Evolutionary conservation across 495 filamentous ascomycete species (phyloP).

Genomic region (Aspergillus steynii): DNA sequence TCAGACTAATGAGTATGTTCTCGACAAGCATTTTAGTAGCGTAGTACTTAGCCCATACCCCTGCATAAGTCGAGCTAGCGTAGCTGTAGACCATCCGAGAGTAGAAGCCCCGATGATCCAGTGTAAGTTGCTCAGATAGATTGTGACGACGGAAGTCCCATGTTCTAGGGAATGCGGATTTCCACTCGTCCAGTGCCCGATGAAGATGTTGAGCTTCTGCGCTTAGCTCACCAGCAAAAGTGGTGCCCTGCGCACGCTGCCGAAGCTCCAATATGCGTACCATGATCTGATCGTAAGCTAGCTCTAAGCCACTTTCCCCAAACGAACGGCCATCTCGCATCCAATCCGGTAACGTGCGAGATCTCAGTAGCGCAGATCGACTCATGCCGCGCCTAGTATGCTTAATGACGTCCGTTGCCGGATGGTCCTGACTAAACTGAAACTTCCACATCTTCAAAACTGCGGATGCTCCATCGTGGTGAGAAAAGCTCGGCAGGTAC

Average conservation of each 20-base stretch:
- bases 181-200: neutral
- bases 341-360: neutral
- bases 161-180: neutral
- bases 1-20: neutral
- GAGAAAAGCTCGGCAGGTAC: neutral
- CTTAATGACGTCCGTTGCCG: neutral
- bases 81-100: constrained; percentile 1
- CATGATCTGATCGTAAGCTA: neutral
- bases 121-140: neutral
- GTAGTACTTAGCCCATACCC: neutral
- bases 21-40: constrained; percentile 1
- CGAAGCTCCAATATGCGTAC: constrained; percentile 2
- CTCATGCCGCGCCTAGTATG: constrained; percentile 1
- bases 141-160: neutral
- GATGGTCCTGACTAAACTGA: neutral
- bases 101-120: neutral
- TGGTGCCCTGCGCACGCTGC: neutral
- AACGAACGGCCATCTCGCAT: neutral
- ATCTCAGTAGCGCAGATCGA: neutral
- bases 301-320: neutral
- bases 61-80: neutral
- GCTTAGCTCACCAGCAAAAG: neutral
- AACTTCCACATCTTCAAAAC: constrained; percentile 1
- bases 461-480: constrained; percentile 4
- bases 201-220: neutral